Evolutionary conservation across 2,329 filamentous ascomycete species (phyloP), one percentile per base, ranked within the genome.

Genomic region (Byssochlamys sp.): DNA sequence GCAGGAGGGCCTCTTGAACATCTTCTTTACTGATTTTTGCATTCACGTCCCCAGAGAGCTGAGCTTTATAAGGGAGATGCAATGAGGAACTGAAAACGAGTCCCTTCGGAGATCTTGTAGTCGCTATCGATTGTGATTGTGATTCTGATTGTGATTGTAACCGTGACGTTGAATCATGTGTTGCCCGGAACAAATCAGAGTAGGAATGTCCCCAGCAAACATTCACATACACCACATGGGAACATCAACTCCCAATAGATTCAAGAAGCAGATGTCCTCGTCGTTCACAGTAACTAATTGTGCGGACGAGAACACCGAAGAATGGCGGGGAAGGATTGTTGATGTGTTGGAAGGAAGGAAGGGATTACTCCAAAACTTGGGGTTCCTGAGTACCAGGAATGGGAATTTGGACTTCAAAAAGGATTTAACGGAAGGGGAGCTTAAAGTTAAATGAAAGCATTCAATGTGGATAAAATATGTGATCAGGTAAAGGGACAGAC

Each of bases 1-100:
- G 66, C 67, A 71, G 31, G 69, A 64, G 55, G 65, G 70, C 58
- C 65, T 64, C 65, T 66, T 66, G 59, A 72, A 71, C 70, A 72
- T 72, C 55, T 58, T 72, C 55, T 58, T 67, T 62, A 39, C n/a
- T 29, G 25, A 6, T 27, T 19, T 49, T 29, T 54, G 55, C 31
- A 28, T 4, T 25, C 25, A 54, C 5, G n/a, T n/a, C n/a, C 35
- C 14, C 39, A 19, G 39, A 45, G 6, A 19, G 14, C 5, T 2
- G 11, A 9, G 6, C 19, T 24, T 45, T 45, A 39, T 39, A 19
- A 45, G 6, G 19, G 29, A 45, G n/a, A 45, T 9, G 31, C 31
- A 33, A 19, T n/a, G 19, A 19, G 19, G n/a, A 45, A 45, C 7
- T 19, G 39, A 19, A 45, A 19, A 9, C 19, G 14, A 45, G 39